These are phyloP conservation scores for Fragilaria radians DNA, from an alignment of 108 stramenopile species.

Conservation along the genomic window DNA sequence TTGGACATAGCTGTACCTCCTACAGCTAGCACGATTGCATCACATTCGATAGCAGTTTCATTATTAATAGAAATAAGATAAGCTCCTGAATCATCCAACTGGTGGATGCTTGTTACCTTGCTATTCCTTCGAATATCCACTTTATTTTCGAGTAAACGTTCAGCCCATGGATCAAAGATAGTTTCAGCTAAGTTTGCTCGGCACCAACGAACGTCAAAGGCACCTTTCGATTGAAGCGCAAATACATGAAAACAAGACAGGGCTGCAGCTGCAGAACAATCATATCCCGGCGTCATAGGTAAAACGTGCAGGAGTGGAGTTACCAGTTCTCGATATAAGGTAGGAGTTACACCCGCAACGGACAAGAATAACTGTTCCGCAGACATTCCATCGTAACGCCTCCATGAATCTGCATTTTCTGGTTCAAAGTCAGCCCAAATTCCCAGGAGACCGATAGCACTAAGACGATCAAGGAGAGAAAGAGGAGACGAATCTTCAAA, in stretches of 20 bases:
- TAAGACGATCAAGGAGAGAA: slow-evolving; percentile 41
- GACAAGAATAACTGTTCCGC: slow-evolving; percentile 56
- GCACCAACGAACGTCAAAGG: slow-evolving; percentile 83
- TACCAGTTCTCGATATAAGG: slow-evolving; percentile 60
- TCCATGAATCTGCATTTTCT: slow-evolving; percentile 59
- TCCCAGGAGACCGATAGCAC: slow-evolving; percentile 55
- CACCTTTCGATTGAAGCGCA: slow-evolving; percentile 77
- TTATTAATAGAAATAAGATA: slow-evolving; percentile 8
- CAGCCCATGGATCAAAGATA: slow-evolving; percentile 72
- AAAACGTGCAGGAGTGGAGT: slow-evolving; percentile 72
- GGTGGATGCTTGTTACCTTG: slow-evolving; percentile 33
- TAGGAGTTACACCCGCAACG: slow-evolving; percentile 51
- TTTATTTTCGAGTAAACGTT: slow-evolving; percentile 32
- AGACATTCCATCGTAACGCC: slow-evolving; percentile 56
- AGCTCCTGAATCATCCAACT: slow-evolving; percentile 14
- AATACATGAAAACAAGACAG: slow-evolving; percentile 83
- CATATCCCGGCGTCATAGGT: slow-evolving; percentile 78
- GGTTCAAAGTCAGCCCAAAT: slow-evolving; percentile 80
- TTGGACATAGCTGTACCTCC: slow-evolving; percentile 53
- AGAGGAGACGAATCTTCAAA: slow-evolving; percentile 28
- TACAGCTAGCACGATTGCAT: slow-evolving; percentile 74
- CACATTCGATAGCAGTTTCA: slow-evolving; percentile 34
- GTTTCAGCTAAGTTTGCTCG: slow-evolving; percentile 58
- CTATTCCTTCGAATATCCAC: slow-evolving; percentile 47
- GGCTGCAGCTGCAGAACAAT: slow-evolving; percentile 82